These are phyloP conservation scores for Boletus mariae DNA, from an alignment of 1,284 basidiomycete genomes.

Conservation along the genomic window DNA sequence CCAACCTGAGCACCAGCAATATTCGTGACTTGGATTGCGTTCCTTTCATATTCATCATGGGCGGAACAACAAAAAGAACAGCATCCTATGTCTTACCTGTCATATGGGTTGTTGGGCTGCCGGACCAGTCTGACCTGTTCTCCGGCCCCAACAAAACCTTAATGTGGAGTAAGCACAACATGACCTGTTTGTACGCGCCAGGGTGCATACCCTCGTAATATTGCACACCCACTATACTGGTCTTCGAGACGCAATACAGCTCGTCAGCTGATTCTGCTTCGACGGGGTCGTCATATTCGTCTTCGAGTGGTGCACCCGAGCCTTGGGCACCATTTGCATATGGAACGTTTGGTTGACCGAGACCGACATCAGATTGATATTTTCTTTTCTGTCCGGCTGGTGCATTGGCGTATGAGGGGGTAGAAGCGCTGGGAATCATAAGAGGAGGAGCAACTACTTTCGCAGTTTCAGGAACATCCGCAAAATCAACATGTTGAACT, in stretches of 20 bases:
- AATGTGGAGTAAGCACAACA: conserved; percentile 3
- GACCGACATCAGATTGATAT: conserved; percentile 30
- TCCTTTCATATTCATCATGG: conserved; percentile 37
- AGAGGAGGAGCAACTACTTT: conserved; percentile 17
- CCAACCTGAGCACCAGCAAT: conserved; percentile 73
- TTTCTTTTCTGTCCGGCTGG: conserved; percentile 37
- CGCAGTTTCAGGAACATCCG: conserved; percentile 49
- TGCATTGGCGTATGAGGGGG: conserved; percentile 1
- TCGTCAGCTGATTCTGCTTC: conserved; percentile 57
- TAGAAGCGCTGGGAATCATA: background rate
- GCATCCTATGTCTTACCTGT: conserved; percentile 42
- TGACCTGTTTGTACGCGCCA: background rate
- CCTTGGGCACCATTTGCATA: conserved; percentile 13
- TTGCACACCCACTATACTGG: conserved; percentile 76
- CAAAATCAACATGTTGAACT: conserved; percentile 47
- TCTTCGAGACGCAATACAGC: conserved; percentile 56
- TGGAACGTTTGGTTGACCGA: conserved; percentile 7
- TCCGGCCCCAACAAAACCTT: conserved; percentile 71
- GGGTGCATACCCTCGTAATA: conserved; percentile 63
- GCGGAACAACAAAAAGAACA: background rate
- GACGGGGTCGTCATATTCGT: conserved; percentile 41
- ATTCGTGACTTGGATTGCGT: conserved; percentile 78
- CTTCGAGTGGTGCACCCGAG: conserved; percentile 9
- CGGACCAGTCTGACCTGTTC: conserved; percentile 75
- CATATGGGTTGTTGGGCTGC: conserved; percentile 67